Evolutionary conservation across 129 eudicot genomes (phyloP).

Genomic region (sunflower (Helianthus annuus)): HanXRQr2.0-SUNRISE NC_035442.2:64616793-64617292

Average conservation of each 20-base stretch:
- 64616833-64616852: background rate
- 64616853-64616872: background rate
- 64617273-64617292: too few species aligned
- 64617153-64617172: too few species aligned
- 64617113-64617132: too few species aligned
- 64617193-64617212: too few species aligned
- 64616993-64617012: background rate
- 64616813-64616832: background rate
- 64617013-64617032: background rate
- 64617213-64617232: too few species aligned
- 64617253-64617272: too few species aligned
- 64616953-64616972: background rate
- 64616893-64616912: background rate
- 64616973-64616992: background rate
- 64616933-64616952: background rate
- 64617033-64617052: background rate
- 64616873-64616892: background rate
- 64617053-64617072: background rate
- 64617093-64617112: too few species aligned
- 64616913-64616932: slow-evolving; percentile 1
- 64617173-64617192: too few species aligned
- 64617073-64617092: too few species aligned
- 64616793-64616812: background rate
- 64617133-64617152: too few species aligned
- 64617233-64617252: too few species aligned